A percentile compares a stretch with the other conserved stretches of the same genome.
phyloP scores from a whole-genome alignment of 306 rosid genomes.

The Quercus aquifolioides region DNA sequence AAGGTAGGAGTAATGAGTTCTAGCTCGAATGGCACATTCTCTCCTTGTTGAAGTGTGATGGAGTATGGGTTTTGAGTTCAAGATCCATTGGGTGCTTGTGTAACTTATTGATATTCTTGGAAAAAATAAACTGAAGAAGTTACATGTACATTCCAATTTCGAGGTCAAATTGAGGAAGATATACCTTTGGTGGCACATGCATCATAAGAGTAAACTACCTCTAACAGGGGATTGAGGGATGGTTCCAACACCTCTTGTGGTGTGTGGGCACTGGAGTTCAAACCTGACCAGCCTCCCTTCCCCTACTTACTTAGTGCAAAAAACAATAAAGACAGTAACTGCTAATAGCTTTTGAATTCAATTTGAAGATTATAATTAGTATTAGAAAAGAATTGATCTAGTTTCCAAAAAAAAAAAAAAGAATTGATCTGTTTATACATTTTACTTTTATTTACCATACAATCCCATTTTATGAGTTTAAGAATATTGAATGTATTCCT shows the following conservation, averaged over 20 bases:
- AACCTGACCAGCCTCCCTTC: too few relatives aligned
- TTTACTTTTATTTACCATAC: neutral
- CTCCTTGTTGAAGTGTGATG: too few relatives aligned
- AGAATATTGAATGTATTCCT: neutral
- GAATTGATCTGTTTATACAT: too few relatives aligned
- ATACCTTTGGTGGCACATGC: neutral
- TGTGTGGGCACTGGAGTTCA: too few relatives aligned
- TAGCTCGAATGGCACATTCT: too few relatives aligned
- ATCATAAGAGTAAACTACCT: neutral
- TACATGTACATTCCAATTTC: neutral
- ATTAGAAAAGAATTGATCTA: neutral
- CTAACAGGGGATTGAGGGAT: too few relatives aligned
- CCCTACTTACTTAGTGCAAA: too few relatives aligned
- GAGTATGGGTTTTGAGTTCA: too few relatives aligned
- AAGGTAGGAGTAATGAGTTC: too few relatives aligned
- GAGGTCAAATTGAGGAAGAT: neutral
- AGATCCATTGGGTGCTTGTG: too few relatives aligned
- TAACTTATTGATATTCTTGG: neutral
- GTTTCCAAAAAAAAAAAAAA: too few relatives aligned
- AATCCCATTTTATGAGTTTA: neutral
- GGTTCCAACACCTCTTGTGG: too few relatives aligned
- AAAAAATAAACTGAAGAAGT: neutral
- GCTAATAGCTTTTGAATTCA: neutral
- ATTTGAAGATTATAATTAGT: neutral
- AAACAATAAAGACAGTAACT: neutral